A percentile compares a stretch with the other conserved stretches of the same genome.
Conservation (phyloP, 2,329 filamentous ascomycete species). For the Aspergillus glaucus region DNA sequence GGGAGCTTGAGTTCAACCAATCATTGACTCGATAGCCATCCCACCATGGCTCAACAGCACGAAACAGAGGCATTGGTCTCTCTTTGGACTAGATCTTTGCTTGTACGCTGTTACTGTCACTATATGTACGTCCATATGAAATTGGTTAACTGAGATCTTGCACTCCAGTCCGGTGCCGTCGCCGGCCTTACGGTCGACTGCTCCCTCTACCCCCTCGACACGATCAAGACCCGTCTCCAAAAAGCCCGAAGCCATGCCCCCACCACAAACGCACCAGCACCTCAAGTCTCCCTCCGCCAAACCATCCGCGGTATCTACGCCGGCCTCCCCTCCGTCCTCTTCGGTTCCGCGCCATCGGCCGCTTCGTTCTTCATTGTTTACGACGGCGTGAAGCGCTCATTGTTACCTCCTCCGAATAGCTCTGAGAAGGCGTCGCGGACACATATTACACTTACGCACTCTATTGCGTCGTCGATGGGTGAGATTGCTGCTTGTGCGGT, state of each 20-base stretch:
- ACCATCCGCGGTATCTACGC: conserved; percentile 90
- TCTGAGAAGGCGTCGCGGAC: conserved; percentile 23
- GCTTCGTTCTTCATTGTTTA: conserved; percentile 97
- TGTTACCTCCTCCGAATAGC: conserved; percentile 22
- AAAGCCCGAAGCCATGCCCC: conserved; percentile 51
- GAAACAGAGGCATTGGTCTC: conserved; percentile 32
- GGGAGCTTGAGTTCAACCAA: too few relatives aligned
- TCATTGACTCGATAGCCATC: neutral
- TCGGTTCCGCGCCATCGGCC: conserved; percentile 87
- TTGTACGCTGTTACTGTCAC: conserved; percentile 18
- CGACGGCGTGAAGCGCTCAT: conserved; percentile 61
- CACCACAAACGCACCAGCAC: conserved; percentile 44
- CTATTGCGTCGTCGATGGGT: conserved; percentile 76
- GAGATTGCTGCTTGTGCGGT: conserved; percentile 90
- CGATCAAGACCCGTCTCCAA: conserved; percentile 94
- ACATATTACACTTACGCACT: conserved; percentile 55
- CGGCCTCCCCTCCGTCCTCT: conserved; percentile 79
- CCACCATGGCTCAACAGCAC: conserved; percentile 22
- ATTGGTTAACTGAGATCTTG: conserved; percentile 4
- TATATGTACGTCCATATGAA: neutral
- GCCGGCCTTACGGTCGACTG: conserved; percentile 96
- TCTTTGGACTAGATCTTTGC: conserved; percentile 39
- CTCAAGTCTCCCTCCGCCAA: conserved; percentile 69
- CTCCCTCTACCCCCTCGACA: conserved; percentile 95
- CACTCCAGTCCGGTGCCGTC: conserved; percentile 68